Evolutionary conservation across 179 eudicot species (phyloP).

Genomic region (Silene noctiflora): DNA sequence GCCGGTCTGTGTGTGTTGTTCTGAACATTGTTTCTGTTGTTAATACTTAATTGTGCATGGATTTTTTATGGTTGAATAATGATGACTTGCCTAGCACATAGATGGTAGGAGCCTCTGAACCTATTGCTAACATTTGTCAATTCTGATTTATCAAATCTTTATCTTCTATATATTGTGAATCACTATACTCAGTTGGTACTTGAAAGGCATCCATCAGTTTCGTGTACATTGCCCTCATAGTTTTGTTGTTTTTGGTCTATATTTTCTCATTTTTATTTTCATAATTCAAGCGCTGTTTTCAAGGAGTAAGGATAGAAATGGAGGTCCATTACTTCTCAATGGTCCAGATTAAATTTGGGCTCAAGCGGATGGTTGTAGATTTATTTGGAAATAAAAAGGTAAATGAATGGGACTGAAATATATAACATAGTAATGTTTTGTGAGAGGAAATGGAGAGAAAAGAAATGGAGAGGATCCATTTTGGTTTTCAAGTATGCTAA

Average conservation of each 20-base stretch:
- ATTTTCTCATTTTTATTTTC: neutral
- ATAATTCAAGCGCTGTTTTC: neutral
- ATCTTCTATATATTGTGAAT: neutral
- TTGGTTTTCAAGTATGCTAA: neutral
- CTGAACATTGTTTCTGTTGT: neutral
- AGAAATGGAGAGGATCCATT: no score
- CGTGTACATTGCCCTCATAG: neutral
- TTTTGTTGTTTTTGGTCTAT: neutral
- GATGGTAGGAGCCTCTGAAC: neutral
- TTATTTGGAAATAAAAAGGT: no score
- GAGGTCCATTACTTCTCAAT: no score
- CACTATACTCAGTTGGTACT: neutral
- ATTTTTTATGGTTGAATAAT: neutral
- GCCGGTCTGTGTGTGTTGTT: neutral
- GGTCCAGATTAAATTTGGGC: no score
- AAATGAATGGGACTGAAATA: no score
- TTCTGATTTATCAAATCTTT: neutral
- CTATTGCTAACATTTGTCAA: neutral
- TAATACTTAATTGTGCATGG: neutral
- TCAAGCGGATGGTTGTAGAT: no score
- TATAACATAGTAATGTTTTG: no score
- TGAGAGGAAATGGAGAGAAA: no score
- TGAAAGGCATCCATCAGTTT: neutral
- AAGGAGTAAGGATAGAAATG: no score
- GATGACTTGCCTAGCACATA: neutral